phyloP scores from a whole-genome alignment of 2,329 filamentous ascomycete species.

The Cladosporium phlei region DNA sequence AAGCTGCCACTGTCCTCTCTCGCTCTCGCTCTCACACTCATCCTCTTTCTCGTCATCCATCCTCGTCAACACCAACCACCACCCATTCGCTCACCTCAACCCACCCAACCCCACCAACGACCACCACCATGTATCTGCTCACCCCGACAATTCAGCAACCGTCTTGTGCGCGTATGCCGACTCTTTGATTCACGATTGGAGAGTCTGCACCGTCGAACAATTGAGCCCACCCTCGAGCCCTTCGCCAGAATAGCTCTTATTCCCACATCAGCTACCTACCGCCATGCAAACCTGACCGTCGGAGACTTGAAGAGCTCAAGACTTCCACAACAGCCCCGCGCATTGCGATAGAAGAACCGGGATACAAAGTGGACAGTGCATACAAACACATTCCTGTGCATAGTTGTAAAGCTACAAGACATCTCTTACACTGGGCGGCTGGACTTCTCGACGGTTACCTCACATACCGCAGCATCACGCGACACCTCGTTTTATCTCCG shows the following conservation, averaged over 20 bases:
- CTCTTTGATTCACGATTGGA: neutral
- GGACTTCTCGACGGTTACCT: conserved; percentile 1
- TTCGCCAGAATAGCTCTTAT: neutral
- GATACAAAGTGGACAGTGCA: too few species aligned
- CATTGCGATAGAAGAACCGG: too few species aligned
- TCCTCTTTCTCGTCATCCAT: neutral
- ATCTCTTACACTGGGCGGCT: neutral
- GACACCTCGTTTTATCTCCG: neutral
- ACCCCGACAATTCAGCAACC: conserved; percentile 4
- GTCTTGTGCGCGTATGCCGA: conserved; percentile 12
- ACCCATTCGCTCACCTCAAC: neutral
- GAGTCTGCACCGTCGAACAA: neutral
- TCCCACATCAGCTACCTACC: neutral
- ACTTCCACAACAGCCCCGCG: conserved; percentile 3
- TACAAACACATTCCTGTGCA: neutral
- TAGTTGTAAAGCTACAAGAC: neutral
- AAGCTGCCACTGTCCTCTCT: conserved; percentile 1
- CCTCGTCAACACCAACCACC: neutral
- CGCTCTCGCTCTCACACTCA: neutral
- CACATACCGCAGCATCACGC: conserved; percentile 1
- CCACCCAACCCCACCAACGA: conserved; percentile 1
- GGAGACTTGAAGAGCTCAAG: conserved; percentile 1
- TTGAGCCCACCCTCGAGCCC: neutral
- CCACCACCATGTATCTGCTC: conserved; percentile 8
- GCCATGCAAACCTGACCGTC: conserved; percentile 11